phyloP scores from a whole-genome alignment of 73 alveolate species.

The Paramecium primaurelia region DNA sequence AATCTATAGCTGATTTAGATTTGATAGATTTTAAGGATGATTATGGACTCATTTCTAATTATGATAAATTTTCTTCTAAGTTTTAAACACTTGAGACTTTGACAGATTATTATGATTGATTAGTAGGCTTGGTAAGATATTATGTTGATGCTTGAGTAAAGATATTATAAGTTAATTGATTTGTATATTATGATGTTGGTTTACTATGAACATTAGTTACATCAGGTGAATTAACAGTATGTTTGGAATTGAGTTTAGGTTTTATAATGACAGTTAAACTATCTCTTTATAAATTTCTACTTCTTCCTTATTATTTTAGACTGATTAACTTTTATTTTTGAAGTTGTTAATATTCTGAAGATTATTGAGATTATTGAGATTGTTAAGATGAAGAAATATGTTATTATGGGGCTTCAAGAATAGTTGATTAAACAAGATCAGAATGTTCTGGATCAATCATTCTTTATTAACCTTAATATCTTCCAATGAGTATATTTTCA shows the following conservation, averaged over 20 bases:
- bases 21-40: not conserved
- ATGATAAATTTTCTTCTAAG: not conserved
- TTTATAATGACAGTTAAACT: not conserved
- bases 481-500: not conserved
- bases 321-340: not conserved
- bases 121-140: not conserved
- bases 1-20: not conserved
- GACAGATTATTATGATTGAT: not conserved
- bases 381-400: not conserved
- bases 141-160: constrained; percentile 4
- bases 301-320: not conserved
- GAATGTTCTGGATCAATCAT: constrained; percentile 23
- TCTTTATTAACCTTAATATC: not conserved
- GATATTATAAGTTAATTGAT: not conserved
- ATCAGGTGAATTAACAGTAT: not conserved
- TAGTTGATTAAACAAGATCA: not conserved
- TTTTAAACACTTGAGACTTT: not conserved
- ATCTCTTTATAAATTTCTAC: not conserved
- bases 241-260: not conserved
- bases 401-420: not conserved
- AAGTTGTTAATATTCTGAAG: not conserved
- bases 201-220: not conserved
- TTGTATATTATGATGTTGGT: constrained; percentile 1
- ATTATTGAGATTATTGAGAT: not conserved
- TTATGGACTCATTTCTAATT: not conserved